Evolutionary conservation across 108 stramenopile species (phyloP).

Genomic region (Conticribra weissflogii): DNA sequence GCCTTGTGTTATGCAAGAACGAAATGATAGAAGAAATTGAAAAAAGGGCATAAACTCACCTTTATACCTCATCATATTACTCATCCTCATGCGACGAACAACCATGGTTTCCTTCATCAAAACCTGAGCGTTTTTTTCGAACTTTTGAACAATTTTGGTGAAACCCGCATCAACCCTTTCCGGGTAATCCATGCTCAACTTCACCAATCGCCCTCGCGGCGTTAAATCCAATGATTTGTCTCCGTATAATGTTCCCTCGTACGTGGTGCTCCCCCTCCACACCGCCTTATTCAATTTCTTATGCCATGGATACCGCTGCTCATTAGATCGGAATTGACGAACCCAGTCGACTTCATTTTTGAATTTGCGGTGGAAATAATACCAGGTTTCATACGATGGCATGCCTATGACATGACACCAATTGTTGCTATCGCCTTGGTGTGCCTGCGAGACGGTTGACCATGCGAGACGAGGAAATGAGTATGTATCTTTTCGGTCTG

Average conservation of each 20-base stretch:
- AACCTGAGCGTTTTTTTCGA: too few species aligned
- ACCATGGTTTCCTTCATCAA: constrained; percentile 31
- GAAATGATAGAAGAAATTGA: too few species aligned
- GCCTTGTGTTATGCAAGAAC: too few species aligned
- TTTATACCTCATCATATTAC: constrained; percentile 16
- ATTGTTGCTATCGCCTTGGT: too few species aligned
- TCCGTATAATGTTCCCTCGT: constrained; percentile 36
- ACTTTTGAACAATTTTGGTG: too few species aligned
- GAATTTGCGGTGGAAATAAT: too few species aligned
- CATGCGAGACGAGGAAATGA: neutral
- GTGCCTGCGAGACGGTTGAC: neutral
- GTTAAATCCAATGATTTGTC: too few species aligned
- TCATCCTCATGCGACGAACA: constrained; percentile 1
- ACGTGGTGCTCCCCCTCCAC: constrained; percentile 29
- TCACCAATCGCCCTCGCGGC: constrained; percentile 25
- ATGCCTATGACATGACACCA: neutral
- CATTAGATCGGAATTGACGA: too few species aligned
- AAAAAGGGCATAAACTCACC: constrained; percentile 45
- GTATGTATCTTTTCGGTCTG: neutral
- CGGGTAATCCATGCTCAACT: constrained; percentile 13
- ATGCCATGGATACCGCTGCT: constrained; percentile 27
- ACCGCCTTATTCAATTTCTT: constrained; percentile 33
- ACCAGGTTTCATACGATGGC: neutral
- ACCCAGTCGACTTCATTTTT: too few species aligned
- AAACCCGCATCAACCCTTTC: too few species aligned